Percentiles rank a stretch among this genome's conserved stretches.
Conservation (phyloP, 2,329 filamentous ascomycete genomes). For the Xylariomycetidae sp. region DNA sequence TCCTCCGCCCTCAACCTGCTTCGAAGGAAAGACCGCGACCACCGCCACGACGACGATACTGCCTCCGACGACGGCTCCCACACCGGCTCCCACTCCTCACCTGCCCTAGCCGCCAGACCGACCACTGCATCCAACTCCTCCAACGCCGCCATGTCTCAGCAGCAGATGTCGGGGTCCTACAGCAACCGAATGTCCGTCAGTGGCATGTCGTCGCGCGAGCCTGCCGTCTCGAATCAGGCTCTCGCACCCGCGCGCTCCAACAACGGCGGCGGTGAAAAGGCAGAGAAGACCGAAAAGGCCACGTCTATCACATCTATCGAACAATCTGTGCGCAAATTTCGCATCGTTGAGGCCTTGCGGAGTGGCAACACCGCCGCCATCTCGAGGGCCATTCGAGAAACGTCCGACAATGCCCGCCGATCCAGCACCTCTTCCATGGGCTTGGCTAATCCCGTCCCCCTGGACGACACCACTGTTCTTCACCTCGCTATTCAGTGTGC, state of each 20-base stretch:
- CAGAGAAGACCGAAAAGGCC: constrained; percentile 39
- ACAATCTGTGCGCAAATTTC: constrained; percentile 90
- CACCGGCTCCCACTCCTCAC: constrained; percentile 27
- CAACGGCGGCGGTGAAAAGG: constrained; percentile 3
- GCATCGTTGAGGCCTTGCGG: constrained; percentile 85
- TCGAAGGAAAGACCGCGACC: constrained; percentile 40
- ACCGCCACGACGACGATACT: constrained; percentile 41
- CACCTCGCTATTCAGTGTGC: constrained; percentile 95
- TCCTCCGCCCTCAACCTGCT: constrained; percentile 49
- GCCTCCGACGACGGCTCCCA: constrained; percentile 42
- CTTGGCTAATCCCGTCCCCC: constrained; percentile 33
- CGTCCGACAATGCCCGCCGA: constrained; percentile 44
- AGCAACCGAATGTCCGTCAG: constrained; percentile 42
- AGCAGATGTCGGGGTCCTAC: too few species aligned
- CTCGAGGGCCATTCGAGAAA: constrained; percentile 74
- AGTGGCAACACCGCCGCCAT: constrained; percentile 89
- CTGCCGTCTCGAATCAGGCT: constrained; percentile 7
- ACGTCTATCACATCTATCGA: constrained; percentile 69
- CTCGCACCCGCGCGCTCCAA: constrained; percentile 14
- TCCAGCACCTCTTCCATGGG: constrained; percentile 51
- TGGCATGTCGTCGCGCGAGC: constrained; percentile 32
- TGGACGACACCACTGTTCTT: constrained; percentile 83
- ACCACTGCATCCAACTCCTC: constrained; percentile 31
- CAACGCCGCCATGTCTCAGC: too few species aligned
- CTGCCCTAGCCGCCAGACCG: constrained; percentile 26